These are phyloP conservation scores for Phtheirospermum japonicum DNA, from an alignment of 257 asterid genomes.

Conservation along the genomic window DNA sequence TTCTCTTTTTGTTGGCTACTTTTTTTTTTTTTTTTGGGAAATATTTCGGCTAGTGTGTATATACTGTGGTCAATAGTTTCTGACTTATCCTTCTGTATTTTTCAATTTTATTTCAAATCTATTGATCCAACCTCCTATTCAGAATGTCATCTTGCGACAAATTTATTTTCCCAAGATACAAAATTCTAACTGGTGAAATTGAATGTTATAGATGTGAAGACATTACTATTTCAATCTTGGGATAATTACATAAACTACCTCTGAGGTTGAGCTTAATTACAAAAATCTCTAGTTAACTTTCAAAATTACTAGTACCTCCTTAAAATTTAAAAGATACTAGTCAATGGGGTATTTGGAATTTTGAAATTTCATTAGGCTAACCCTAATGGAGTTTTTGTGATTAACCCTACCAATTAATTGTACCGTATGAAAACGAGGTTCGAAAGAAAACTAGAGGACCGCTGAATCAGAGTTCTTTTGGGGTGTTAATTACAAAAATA, in stretches of 20 bases:
- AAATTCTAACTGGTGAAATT: not conserved
- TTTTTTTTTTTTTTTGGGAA: slow-evolving; percentile 1
- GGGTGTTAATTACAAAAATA: no score
- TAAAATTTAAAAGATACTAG: not conserved
- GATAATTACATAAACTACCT: not conserved
- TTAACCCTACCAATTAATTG: no score
- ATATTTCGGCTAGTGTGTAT: not conserved
- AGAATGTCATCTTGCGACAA: no score
- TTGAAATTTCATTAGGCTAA: no score
- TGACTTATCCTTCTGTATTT: not conserved
- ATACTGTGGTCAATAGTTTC: not conserved
- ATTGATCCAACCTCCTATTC: no score
- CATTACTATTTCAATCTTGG: not conserved
- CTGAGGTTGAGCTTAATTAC: not conserved
- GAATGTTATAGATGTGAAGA: not conserved
- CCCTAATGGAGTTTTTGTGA: no score
- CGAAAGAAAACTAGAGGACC: no score
- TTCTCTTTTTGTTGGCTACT: not conserved
- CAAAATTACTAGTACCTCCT: not conserved
- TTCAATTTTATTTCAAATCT: not conserved
- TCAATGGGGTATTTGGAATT: no score
- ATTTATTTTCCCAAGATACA: no score
- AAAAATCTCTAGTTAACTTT: not conserved
- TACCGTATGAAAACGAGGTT: no score
- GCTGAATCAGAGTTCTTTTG: no score